These are phyloP conservation scores for Mychonastes homosphaera DNA, from an alignment of 139 green algal species.

Conservation along the genomic window DNA sequence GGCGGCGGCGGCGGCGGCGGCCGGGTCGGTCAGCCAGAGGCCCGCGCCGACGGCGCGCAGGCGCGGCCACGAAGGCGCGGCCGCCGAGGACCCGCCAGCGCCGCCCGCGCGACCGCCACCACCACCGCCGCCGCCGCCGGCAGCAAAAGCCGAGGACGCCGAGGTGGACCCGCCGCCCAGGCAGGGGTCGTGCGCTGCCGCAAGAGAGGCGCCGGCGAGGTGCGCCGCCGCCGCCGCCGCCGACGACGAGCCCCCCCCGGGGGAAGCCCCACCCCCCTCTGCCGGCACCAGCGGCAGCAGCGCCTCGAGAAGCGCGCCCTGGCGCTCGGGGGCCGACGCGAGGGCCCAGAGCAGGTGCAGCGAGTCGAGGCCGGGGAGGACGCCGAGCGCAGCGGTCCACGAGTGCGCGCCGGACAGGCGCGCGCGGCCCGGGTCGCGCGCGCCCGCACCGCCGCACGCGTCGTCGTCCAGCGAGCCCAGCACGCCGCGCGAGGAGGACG, in stretches of 20 bases:
- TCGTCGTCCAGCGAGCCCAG: too few species aligned
- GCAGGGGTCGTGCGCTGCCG: too few species aligned
- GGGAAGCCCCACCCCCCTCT: slow-evolving; percentile 1
- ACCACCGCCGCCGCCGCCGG: neutral
- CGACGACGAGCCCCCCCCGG: slow-evolving; percentile 1
- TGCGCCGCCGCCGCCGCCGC: slow-evolving; percentile 2
- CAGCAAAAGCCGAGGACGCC: too few species aligned
- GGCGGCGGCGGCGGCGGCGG: neutral
- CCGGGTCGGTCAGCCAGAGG: slow-evolving; percentile 66
- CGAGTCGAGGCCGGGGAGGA: slow-evolving; percentile 28
- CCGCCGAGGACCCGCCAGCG: neutral
- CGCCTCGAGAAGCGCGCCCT: slow-evolving; percentile 28
- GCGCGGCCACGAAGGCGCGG: slow-evolving; percentile 34
- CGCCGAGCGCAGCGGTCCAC: slow-evolving; percentile 19
- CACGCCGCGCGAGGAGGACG: too few species aligned
- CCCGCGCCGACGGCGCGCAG: slow-evolving; percentile 55
- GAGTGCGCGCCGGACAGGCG: neutral
- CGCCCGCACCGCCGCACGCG: too few species aligned
- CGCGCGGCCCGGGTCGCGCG: too few species aligned
- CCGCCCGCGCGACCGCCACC: neutral
- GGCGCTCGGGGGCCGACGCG: slow-evolving; percentile 14
- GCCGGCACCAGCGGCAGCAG: slow-evolving; percentile 27
- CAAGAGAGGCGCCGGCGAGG: too few species aligned
- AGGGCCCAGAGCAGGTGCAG: slow-evolving; percentile 25
- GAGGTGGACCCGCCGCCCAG: too few species aligned